Base-by-base conservation (phyloP, 768 basidiomycete genomes). In the Leccinum sublutescens region DNA sequence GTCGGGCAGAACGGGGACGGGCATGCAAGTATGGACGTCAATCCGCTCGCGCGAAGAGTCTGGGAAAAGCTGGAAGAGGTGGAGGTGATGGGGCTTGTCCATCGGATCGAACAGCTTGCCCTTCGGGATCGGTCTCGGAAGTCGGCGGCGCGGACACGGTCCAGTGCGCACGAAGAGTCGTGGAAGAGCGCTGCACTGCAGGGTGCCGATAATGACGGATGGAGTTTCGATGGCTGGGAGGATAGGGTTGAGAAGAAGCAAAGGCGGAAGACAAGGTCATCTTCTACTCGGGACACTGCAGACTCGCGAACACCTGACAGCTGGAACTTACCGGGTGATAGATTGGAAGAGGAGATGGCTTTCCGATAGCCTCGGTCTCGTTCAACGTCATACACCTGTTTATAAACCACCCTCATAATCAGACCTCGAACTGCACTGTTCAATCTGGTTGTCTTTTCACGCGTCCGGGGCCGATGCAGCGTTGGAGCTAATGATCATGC, bases 221-320 rank as follows among this genome's bases (percentile, higher is more conserved):
- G 81, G 78, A 76, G 75, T 33, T 87, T 87, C 57, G 76, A 80
- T 54, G 67, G 77, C 15, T 85, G 85, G 85, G 60, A 58, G 21
- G 53, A 43, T 50, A 50, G 23, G 25, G 47, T 55, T 7, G 31
- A 15, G 52, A 60, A 11, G 33, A 63, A 27, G 47, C 55, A 17
- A 19, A 48, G 31, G 25, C 25, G 56, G 21, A 55, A 40, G 57
- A 17, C 19, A 21, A 33, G 14, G 29, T 2, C 48, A 17, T 9
- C 19, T 9, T 7, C 19, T 12, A 9, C 54, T 29, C 50, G 14
- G 29, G 54, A 56, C 1, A 23, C 17, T 1, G 5, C 15, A 25
- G 5, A 5, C 50, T 23, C 58, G 25, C 58, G 29, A 43, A 54
- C 43, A 17, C 27, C 15, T 1, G 52, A 34, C 34, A 55, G 40